Base-by-base conservation (phyloP, 805 yeast species). In the Ogataea nonfermentans region DNA sequence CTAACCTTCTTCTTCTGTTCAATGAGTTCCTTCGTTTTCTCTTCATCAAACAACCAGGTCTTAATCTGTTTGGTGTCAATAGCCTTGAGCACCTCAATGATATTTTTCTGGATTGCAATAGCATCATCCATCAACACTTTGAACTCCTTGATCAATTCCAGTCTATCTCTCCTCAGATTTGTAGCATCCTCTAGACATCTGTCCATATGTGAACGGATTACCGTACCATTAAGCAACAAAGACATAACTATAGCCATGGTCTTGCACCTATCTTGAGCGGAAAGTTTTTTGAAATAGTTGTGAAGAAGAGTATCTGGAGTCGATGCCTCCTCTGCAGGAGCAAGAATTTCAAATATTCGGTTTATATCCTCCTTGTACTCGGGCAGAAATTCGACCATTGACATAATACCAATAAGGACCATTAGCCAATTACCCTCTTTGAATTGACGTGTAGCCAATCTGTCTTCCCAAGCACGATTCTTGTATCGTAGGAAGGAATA, bases 341-440 rank as follows among this genome's bases (percentile, higher is more conserved):
- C 84, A 35, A 83, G 59, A 2, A 59, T 53, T 25, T 69, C 70
- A 38, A 75, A 75, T 2, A 82, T 73, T 23, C 71, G 67, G 5
- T 61, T 64, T 33, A 83, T 78, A 14, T 70, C 68, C 1, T 66
- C 63, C 17, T 66, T 56, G 63, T 76, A 83, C 10, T 71, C 73
- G 1, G 79, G 77, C 27, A 79, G 69, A 47, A 79, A 71, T 32
- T 78, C 78, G 11, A 78, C 77, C 34, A 71, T 67, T 14, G 79
- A 76, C 29, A 90, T 68, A 2, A 89, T 68, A 23, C 96, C 96
- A 34, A 89, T 59, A 29, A 90, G 60, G 29, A 84, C 74, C 28
- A 83, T 71, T 51, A 87, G 82, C 96, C 97, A 91, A 39, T 78
- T 79, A 4, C 96, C 95, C 52, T 87, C 89, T 51, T 73, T 78